Evolutionary conservation across 805 yeast species (phyloP).

Genomic region (Teunomyces panamensis): DNA sequence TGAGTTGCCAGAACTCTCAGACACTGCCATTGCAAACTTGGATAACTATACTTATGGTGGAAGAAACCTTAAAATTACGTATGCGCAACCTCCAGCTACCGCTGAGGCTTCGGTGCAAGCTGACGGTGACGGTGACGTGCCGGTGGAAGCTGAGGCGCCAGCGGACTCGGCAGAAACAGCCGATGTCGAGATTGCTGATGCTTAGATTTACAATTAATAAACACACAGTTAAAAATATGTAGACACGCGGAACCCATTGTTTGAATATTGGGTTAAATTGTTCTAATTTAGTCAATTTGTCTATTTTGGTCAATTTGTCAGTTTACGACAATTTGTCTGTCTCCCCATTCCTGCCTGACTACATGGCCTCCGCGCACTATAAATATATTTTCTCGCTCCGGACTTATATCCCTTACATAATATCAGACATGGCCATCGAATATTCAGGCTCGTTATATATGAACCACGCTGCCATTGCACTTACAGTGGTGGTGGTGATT

Average conservation of each 20-base stretch:
- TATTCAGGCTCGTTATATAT: constrained; percentile 5
- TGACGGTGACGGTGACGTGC: not conserved
- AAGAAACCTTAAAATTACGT: constrained; percentile 65
- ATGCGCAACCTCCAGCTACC: constrained; percentile 43
- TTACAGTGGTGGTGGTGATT: constrained; percentile 13
- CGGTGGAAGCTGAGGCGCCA: too few species aligned
- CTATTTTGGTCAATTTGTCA: too few species aligned
- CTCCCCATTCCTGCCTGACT: too few species aligned
- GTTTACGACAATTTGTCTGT: too few species aligned
- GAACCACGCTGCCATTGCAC: constrained; percentile 12
- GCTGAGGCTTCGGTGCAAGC: not conserved
- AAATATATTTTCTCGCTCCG: not conserved
- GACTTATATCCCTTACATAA: not conserved
- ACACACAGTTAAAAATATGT: too few species aligned
- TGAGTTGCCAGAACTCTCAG: constrained; percentile 64
- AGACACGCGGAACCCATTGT: too few species aligned
- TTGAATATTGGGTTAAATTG: too few species aligned
- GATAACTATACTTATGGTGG: constrained; percentile 83
- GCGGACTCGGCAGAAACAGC: not conserved
- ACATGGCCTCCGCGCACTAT: constrained; percentile 8
- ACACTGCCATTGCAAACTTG: constrained; percentile 68
- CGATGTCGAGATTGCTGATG: constrained; percentile 5
- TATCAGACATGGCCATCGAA: not conserved
- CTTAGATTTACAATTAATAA: not conserved
- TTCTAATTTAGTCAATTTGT: too few species aligned